Evolutionary conservation across 2,329 filamentous ascomycete species (phyloP), one percentile per base, ranked within the genome.

Genomic region (Boeremia lycopersici): DNA sequence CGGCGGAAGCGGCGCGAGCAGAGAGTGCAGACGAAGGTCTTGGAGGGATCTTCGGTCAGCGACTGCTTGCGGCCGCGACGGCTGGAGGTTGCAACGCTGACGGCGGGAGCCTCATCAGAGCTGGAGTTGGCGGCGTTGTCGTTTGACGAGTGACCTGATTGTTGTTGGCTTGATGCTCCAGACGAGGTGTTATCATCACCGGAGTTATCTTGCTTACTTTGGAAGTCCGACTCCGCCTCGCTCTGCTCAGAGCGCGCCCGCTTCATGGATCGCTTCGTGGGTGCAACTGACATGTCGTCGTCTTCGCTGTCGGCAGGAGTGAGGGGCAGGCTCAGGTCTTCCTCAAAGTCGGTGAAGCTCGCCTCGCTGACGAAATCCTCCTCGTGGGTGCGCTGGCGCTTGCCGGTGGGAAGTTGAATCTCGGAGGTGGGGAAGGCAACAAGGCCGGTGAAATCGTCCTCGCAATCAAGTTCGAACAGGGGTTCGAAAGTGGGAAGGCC

Each of bases 31-130:
- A 96, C 91, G 62, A 98, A 99, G 0, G 93, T 97, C 87, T 99
- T 99, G 70, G 91, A 96, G 1, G 95, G 95, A 70, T 99, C 95
- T 72, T 98, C 95, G 5, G 95, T 98, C 67, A 98, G 79, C 1
- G 95, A 98, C 80, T 99, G 95, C 87, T 99, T 99, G 77, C 95
- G 93, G 56, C 95, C 95, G 56, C 95, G 93, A 62, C 95, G 93
- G 78, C 91, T 96, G 9, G 89, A 89, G 54, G 75, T 63, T 40
- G 68, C 63, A n/a, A 68, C 58, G 33, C 71, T 66, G 17, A 70
- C 63, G 31, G 65, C 59, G 41, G 65, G 59, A 55, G 65, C 60
- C 46, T 76, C 77, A 13, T 79, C 76, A 42, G 79, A 78, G 72
- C 77, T 76, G 43, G 80, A 76, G 48, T 77, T 72, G 63, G 75